Evolutionary conservation across 2,329 filamentous ascomycete genomes (phyloP).

Genomic region (Trichoderma simmonsii): DNA sequence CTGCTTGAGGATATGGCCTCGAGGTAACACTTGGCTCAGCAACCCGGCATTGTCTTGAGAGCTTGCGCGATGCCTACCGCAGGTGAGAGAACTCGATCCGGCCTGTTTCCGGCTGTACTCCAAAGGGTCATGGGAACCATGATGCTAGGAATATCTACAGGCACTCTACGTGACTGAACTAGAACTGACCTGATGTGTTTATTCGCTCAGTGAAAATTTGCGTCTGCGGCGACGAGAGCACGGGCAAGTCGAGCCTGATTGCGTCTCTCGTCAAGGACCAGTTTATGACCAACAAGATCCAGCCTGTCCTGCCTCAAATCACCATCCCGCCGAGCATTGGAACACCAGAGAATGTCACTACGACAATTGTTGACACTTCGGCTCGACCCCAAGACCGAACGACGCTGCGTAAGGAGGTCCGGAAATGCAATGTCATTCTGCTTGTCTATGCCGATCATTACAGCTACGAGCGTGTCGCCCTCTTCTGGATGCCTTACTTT

Average conservation of each 20-base stretch:
- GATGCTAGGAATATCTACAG: not conserved
- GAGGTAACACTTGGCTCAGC: constrained; percentile 7
- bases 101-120: not conserved
- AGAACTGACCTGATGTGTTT: not conserved
- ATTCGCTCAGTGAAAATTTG: constrained; percentile 72
- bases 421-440: constrained; percentile 94
- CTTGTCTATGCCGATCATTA: constrained; percentile 98
- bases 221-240: constrained; percentile 93
- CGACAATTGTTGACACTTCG: constrained; percentile 95
- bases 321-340: constrained; percentile 91
- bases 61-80: constrained; percentile 29
- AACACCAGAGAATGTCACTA: constrained; percentile 94
- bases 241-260: constrained; percentile 91
- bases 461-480: constrained; percentile 92
- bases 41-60: constrained; percentile 1
- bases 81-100: constrained; percentile 5
- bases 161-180: not conserved
- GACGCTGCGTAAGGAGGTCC: constrained; percentile 86
- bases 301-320: constrained; percentile 88
- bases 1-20: constrained; percentile 22
- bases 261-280: constrained; percentile 95
- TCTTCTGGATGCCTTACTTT: constrained; percentile 99
- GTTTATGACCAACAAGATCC: constrained; percentile 94
- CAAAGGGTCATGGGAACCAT: not conserved
- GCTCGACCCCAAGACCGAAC: constrained; percentile 90